These are phyloP conservation scores for Hypoxylon rubiginosum DNA, from an alignment of 2,329 filamentous ascomycete species.

Conservation along the genomic window DNA sequence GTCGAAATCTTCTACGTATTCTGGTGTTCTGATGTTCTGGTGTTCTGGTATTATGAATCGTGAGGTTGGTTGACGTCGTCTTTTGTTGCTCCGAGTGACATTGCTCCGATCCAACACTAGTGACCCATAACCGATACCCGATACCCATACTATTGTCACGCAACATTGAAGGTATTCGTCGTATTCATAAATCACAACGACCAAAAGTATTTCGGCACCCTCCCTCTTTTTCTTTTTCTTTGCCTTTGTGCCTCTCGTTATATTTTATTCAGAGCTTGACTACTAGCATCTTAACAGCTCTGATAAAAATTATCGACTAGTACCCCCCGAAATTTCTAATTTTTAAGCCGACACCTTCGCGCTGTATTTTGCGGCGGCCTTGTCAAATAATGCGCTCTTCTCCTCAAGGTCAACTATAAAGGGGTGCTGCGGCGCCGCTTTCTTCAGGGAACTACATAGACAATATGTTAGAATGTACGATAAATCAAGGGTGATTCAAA, in stretches of 20 bases:
- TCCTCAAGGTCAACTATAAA: conserved; percentile 81
- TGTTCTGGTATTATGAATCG: conserved; percentile 8
- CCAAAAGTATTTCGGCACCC: conserved; percentile 10
- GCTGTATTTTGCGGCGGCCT: conserved; percentile 86
- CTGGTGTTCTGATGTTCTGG: too few species aligned
- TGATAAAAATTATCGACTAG: conserved; percentile 6
- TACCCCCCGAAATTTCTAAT: background rate
- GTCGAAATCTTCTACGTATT: background rate
- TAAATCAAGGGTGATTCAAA: background rate
- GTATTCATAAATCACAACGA: conserved; percentile 33
- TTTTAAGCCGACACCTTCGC: conserved; percentile 78
- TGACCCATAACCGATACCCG: conserved; percentile 1
- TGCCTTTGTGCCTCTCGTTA: conserved; percentile 20
- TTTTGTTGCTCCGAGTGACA: background rate
- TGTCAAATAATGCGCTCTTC: conserved; percentile 90
- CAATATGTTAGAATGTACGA: conserved; percentile 10
- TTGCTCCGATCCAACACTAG: background rate
- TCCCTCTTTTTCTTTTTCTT: conserved; percentile 5
- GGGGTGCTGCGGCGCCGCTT: conserved; percentile 74
- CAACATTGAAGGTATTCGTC: conserved; percentile 20
- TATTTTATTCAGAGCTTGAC: conserved; percentile 13
- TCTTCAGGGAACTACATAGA: conserved; percentile 65
- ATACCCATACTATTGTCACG: background rate
- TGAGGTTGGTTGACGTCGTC: background rate
- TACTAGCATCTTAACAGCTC: conserved; percentile 20